Evolutionary conservation across 2,329 filamentous ascomycete species (phyloP).

Genomic region (Claviceps cyperi): DNA sequence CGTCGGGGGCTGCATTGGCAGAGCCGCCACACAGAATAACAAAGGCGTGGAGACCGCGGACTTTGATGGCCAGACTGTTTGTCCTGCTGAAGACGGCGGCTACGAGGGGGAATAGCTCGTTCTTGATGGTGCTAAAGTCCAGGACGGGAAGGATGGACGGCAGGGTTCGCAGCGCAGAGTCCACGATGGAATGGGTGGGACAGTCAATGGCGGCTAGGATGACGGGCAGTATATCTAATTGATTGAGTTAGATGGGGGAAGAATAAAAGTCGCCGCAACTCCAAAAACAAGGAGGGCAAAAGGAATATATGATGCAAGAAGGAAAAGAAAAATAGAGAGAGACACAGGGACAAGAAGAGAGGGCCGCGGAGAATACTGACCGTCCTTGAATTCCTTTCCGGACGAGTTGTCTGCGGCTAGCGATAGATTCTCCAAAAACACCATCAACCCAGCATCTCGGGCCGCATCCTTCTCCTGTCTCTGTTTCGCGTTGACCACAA

Average conservation of each 20-base stretch:
- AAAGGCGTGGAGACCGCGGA: constrained; percentile 81
- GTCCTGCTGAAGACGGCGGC: constrained; percentile 85
- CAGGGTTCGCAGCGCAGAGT: constrained; percentile 67
- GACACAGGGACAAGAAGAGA: not conserved
- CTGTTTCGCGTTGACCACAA: constrained; percentile 47
- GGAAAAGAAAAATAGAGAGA: not conserved
- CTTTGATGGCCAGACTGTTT: constrained; percentile 86
- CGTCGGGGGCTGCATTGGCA: constrained; percentile 30
- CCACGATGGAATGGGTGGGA: constrained; percentile 75
- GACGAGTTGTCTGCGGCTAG: constrained; percentile 67
- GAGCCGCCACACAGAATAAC: constrained; percentile 75
- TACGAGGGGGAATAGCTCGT: constrained; percentile 88
- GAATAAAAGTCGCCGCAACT: too few species aligned
- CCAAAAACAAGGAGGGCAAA: not conserved
- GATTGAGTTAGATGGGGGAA: not conserved
- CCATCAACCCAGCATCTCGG: constrained; percentile 81
- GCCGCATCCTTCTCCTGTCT: constrained; percentile 60
- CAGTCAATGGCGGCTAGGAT: constrained; percentile 75
- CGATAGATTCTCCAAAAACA: constrained; percentile 71
- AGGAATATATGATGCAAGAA: not conserved
- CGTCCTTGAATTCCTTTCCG: constrained; percentile 89
- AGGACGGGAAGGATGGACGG: constrained; percentile 72
- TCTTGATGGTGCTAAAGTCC: constrained; percentile 94
- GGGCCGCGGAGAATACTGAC: constrained; percentile 28
- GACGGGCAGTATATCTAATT: constrained; percentile 70